Percentiles rank a stretch among this genome's conserved stretches.
phyloP scores from a whole-genome alignment of 345 rosid genomes.

The Eucalyptus polybractea region DNA sequence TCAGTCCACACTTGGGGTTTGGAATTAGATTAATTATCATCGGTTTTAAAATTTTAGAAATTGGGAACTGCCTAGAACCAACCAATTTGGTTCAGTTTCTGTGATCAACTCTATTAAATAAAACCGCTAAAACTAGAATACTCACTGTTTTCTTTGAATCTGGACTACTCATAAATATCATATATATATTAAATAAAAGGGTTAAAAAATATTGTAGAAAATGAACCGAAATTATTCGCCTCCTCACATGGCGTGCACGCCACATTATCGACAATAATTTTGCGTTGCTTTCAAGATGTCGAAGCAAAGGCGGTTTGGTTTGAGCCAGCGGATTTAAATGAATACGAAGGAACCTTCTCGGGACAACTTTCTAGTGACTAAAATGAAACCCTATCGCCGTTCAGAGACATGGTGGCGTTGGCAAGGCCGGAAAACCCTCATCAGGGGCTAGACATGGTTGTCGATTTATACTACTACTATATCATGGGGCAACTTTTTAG shows the following conservation, averaged over 20 bases:
- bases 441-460: neutral
- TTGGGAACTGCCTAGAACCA: accelerated
- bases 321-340: neutral
- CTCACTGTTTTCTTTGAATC: neutral
- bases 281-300: neutral
- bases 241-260: neutral
- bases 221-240: neutral
- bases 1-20: accelerated
- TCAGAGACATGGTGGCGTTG: neutral
- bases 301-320: neutral
- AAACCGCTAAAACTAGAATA: neutral
- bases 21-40: accelerated
- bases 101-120: too few relatives aligned
- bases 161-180: neutral
- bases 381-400: neutral
- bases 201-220: neutral
- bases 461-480: neutral
- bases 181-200: neutral
- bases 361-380: neutral
- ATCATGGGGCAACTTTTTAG: neutral
- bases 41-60: too few relatives aligned
- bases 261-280: neutral
- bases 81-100: too few relatives aligned
- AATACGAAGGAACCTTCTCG: neutral
- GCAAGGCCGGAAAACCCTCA: neutral